A percentile compares a stretch with the other conserved stretches of the same genome.
Conservation (phyloP, 1,139 yeast genomes). For the Debaryomyces psychrophilus region DNA sequence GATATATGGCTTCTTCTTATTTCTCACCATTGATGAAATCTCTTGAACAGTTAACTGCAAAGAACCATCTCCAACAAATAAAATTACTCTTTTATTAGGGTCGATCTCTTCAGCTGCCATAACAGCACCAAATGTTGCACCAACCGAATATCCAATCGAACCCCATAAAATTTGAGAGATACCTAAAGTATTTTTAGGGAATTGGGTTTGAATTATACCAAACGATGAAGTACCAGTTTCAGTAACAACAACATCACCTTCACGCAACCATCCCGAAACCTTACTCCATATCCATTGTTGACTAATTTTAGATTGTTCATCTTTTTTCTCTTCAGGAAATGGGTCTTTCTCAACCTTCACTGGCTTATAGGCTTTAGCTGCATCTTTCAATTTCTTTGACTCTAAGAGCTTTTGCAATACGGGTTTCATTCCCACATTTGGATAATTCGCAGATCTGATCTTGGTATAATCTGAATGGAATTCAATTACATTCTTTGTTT, state of each 20-base stretch:
- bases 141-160: conserved; percentile 36
- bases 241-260: conserved; percentile 40
- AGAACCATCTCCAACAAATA: conserved; percentile 48
- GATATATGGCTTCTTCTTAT: conserved; percentile 35
- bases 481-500: conserved; percentile 40
- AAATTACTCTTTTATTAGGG: conserved; percentile 36
- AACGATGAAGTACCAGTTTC: conserved; percentile 49
- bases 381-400: conserved; percentile 18
- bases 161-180: conserved; percentile 45
- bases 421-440: conserved; percentile 42
- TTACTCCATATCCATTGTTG: conserved; percentile 44
- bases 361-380: conserved; percentile 22
- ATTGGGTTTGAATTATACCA: conserved; percentile 42
- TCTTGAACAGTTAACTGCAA: conserved; percentile 49
- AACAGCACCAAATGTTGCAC: conserved; percentile 35
- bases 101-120: conserved; percentile 40
- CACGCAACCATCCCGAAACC: conserved; percentile 35
- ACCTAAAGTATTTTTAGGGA: conserved; percentile 39
- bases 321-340: conserved; percentile 16
- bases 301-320: conserved; percentile 22
- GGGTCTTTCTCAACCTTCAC: conserved; percentile 20
- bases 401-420: conserved; percentile 25
- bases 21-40: conserved; percentile 41
- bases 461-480: conserved; percentile 45
- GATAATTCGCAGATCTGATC: conserved; percentile 37